Evolutionary conservation across 352 stramenopile genomes (phyloP), one percentile per base, ranked within the genome.

Genomic region (Thraustochytrium striatum): DNA sequence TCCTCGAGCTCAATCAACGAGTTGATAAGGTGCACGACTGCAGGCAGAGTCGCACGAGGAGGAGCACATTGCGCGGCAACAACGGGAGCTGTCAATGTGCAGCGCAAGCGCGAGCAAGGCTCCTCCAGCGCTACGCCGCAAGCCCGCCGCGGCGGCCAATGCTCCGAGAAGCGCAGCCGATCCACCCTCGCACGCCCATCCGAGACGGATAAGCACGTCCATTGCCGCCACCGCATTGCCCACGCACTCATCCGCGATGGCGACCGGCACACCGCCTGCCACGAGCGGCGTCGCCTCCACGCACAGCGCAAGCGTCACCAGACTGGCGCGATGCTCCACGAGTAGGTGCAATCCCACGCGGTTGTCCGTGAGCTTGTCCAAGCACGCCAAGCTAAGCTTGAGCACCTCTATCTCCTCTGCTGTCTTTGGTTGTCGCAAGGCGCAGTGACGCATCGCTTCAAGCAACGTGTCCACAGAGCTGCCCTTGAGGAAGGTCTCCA

Each of bases 1-100:
- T 75, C 65, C 36, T 75, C 65, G 11, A 61, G 39, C 39, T 75
- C 65, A n/a, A 75, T 61, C n/a, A 75, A 43, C 43, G 65, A 58
- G 30, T 75, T 75, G 13, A 75, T 7, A 2, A 75, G 13, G 44
- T 75, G 50, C n/a, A 75, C 13, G 44, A 43, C 0, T 19, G 11
- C 39, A 75, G 32, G 32, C 44, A 43, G 65, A 75, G 65, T 30
- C 44, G 41, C 11, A 58, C 65, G n/a, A 75, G 65, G 2, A 75
- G 21, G 13, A 30, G 68, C 1, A 43, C 41, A 38, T 68, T 16
- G 36, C 44, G 41, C 7, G 21, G 11, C 11, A 38, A 30, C 16
- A 75, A 32, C 32, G 44, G 52, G 65, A 32, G 47, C 32, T 52
- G 16, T 28, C 19, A 30, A 43, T 43, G 52, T 75, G n/a, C 32